These are phyloP conservation scores for Fragaria iinumae DNA, from an alignment of 306 rosid genomes.

Conservation along the genomic window DNA sequence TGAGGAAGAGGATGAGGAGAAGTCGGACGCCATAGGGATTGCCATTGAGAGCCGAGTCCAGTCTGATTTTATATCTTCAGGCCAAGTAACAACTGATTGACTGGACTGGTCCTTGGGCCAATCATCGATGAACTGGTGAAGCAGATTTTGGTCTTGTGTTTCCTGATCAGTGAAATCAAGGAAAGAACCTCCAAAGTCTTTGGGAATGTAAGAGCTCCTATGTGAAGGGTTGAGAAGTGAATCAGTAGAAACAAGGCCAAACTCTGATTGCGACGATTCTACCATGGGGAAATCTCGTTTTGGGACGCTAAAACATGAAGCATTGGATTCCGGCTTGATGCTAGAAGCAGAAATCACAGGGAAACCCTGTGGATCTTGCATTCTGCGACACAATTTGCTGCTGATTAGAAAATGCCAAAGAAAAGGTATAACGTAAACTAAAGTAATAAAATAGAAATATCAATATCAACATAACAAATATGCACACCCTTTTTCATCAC, in stretches of 20 bases:
- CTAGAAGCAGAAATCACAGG: slow-evolving; percentile 30
- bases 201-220: slow-evolving; percentile 35
- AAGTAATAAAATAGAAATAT: slow-evolving; percentile 9
- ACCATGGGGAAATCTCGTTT: slow-evolving; percentile 24
- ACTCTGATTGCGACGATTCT: slow-evolving; percentile 35
- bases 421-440: slow-evolving; percentile 12
- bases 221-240: slow-evolving; percentile 51
- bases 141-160: slow-evolving; percentile 37
- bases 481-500: slow-evolving; percentile 11
- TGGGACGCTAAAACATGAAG: slow-evolving; percentile 4
- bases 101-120: slow-evolving; percentile 44
- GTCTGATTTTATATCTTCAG: slow-evolving; percentile 43
- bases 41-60: slow-evolving; percentile 57
- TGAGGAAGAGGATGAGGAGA: slow-evolving; percentile 48
- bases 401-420: slow-evolving; percentile 25
- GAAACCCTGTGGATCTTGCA: slow-evolving; percentile 32
- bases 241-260: slow-evolving; percentile 48
- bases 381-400: slow-evolving; percentile 33
- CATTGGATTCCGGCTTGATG: slow-evolving; percentile 22
- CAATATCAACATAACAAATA: slow-evolving; percentile 9
- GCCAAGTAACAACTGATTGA: slow-evolving; percentile 38
- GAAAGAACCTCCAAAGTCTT: slow-evolving; percentile 40
- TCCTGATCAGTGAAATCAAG: slow-evolving; percentile 40
- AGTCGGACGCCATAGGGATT: slow-evolving; percentile 36
- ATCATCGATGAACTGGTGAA: slow-evolving; percentile 40